Evolutionary conservation across 1,284 basidiomycete species (phyloP).

Genomic region (Pseudozyma thailandica): DNA sequence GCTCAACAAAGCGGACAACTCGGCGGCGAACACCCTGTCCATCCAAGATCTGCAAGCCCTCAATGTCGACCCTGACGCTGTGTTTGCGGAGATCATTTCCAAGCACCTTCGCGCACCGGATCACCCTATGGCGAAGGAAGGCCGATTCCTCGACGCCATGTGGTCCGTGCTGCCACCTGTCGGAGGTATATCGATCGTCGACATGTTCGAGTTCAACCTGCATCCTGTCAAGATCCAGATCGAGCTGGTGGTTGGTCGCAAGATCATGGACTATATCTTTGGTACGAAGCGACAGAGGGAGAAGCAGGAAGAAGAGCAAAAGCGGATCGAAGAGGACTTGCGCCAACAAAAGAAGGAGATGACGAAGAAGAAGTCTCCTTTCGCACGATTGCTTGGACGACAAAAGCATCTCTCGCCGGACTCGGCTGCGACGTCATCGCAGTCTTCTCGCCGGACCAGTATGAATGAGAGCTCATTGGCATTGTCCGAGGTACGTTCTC

Average conservation of each 20-base stretch:
- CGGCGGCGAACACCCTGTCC: slow-evolving; percentile 81
- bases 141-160: slow-evolving; percentile 58
- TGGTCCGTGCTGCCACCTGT: slow-evolving; percentile 73
- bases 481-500: slow-evolving; percentile 8
- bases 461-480: slow-evolving; percentile 17
- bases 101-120: slow-evolving; percentile 70
- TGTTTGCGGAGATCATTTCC: slow-evolving; percentile 88
- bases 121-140: slow-evolving; percentile 59
- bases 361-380: slow-evolving; percentile 43
- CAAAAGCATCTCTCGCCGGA: slow-evolving; percentile 16
- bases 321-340: slow-evolving; percentile 22
- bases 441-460: slow-evolving; percentile 12
- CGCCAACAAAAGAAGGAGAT: slow-evolving; percentile 9
- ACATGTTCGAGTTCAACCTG: slow-evolving; percentile 81
- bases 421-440: slow-evolving; percentile 2
- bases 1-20: slow-evolving; percentile 88
- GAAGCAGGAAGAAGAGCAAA: slow-evolving; percentile 47
- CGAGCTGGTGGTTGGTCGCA: slow-evolving; percentile 81
- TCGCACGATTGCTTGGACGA: slow-evolving; percentile 38
- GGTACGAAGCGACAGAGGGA: slow-evolving; percentile 62
- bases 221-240: slow-evolving; percentile 81
- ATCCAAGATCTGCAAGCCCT: slow-evolving; percentile 83
- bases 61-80: slow-evolving; percentile 83
- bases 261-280: slow-evolving; percentile 89
- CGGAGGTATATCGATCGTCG: slow-evolving; percentile 91